Conservation (phyloP, 2,329 filamentous ascomycete genomes). For the Aureobasidium sp. region DNA sequence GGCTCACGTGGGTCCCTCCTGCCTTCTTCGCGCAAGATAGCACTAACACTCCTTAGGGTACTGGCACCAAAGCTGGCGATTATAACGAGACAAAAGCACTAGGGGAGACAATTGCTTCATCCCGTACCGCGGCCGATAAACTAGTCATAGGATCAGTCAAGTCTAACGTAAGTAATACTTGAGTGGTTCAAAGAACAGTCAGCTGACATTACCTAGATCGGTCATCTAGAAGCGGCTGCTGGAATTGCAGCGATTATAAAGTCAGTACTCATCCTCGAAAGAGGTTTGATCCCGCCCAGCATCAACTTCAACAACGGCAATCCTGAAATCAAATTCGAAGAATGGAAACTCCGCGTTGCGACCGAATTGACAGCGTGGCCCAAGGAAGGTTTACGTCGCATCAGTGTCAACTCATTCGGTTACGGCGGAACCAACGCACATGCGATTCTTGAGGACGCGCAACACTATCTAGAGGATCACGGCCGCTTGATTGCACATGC, state of each 20-base stretch:
- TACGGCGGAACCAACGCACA: not conserved
- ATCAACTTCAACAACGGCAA: not conserved
- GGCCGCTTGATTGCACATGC: no score
- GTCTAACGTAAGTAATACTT: not conserved
- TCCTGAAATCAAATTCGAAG: not conserved
- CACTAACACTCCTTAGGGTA: no score
- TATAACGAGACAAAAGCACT: no score
- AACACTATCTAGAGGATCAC: no score
- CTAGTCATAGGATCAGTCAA: not conserved
- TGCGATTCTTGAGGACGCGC: not conserved
- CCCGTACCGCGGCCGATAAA: no score
- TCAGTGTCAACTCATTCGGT: not conserved
- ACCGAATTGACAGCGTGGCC: not conserved
- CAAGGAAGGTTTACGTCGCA: not conserved
- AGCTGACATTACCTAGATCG: not conserved
- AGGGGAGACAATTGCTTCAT: no score
- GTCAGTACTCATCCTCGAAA: not conserved
- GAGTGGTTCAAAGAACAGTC: no score
- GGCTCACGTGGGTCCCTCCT: no score
- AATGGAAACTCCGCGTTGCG: not conserved
- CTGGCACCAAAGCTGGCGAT: no score
- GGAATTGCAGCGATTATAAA: not conserved
- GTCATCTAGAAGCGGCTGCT: not conserved
- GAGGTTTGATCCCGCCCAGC: not conserved
- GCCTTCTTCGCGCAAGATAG: no score